A percentile compares a stretch with the other conserved stretches of the same genome.
phyloP scores from a whole-genome alignment of 2,329 filamentous ascomycete genomes.

The Aureobasidium vineae region DNA sequence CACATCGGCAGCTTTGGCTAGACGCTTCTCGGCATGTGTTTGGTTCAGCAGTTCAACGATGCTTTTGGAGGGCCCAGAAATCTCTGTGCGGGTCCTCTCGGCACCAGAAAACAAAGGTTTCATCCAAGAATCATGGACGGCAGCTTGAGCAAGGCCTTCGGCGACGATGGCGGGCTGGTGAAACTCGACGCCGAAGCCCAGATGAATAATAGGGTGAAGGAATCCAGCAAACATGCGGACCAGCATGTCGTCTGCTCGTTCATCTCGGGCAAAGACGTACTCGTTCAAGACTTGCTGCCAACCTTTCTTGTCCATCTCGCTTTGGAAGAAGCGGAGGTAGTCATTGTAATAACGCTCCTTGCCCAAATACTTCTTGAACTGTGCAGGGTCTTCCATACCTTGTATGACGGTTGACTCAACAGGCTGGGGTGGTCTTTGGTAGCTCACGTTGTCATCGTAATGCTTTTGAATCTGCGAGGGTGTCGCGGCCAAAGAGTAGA shows the following conservation, averaged over 20 bases:
- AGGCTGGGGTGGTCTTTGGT: conserved; percentile 58
- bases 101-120: conserved; percentile 54
- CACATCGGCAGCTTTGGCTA: conserved; percentile 53
- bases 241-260: conserved; percentile 66
- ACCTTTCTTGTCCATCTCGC: conserved; percentile 64
- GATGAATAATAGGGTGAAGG: conserved; percentile 77
- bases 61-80: conserved; percentile 34
- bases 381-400: conserved; percentile 57
- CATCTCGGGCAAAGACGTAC: conserved; percentile 66
- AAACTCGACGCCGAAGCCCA: conserved; percentile 83
- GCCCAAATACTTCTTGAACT: conserved; percentile 61
- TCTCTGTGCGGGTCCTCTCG: conserved; percentile 47
- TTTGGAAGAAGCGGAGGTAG: conserved; percentile 73
- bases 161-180: conserved; percentile 76
- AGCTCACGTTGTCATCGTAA: conserved; percentile 63
- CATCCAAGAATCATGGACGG: conserved; percentile 63
- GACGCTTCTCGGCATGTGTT: conserved; percentile 55
- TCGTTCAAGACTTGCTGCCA: conserved; percentile 63
- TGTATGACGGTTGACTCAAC: conserved; percentile 53
- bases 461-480: conserved; percentile 59
- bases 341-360: conserved; percentile 65
- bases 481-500: conserved; percentile 72
- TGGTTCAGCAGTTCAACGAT: conserved; percentile 63
- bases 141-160: conserved; percentile 73
- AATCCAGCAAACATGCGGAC: conserved; percentile 67